phyloP scores from a whole-genome alignment of 345 rosid species.

The Murraya paniculata region DNA sequence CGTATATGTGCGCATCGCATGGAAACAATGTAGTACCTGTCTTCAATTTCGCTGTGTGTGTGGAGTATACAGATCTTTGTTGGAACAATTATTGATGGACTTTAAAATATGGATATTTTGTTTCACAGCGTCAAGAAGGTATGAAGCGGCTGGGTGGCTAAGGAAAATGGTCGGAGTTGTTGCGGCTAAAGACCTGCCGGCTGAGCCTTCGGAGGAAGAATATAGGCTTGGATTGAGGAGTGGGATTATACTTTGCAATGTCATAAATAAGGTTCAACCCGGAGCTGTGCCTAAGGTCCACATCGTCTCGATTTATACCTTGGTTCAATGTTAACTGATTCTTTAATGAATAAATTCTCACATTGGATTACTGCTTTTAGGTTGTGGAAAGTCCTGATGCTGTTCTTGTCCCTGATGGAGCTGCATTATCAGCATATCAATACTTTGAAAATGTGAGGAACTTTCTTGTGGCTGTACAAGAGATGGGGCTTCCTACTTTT shows the following conservation, averaged over 20 bases:
- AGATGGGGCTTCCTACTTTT: slow-evolving; percentile 69
- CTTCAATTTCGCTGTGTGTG: background rate
- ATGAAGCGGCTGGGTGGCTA: slow-evolving; percentile 82
- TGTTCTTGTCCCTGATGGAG: slow-evolving; percentile 71
- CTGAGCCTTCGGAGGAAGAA: slow-evolving; percentile 83
- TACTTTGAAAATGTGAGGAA: slow-evolving; percentile 90
- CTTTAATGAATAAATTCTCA: background rate
- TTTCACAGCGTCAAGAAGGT: slow-evolving; percentile 57
- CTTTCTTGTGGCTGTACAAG: slow-evolving; percentile 73
- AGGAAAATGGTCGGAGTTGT: slow-evolving; percentile 78
- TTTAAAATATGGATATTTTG: background rate
- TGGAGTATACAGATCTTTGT: background rate
- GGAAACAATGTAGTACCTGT: background rate
- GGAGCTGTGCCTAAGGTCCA: slow-evolving; percentile 75
- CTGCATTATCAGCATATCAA: slow-evolving; percentile 82
- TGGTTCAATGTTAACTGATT: background rate
- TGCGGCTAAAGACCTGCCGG: slow-evolving; percentile 79
- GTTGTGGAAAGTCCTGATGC: slow-evolving; percentile 89
- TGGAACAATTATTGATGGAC: background rate
- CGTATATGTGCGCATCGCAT: background rate
- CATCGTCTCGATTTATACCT: background rate
- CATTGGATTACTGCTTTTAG: slow-evolving; percentile 27
- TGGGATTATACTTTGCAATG: slow-evolving; percentile 85
- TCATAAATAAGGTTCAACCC: slow-evolving; percentile 69
- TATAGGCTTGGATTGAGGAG: slow-evolving; percentile 81